phyloP scores from a whole-genome alignment of 1,284 basidiomycete genomes.

The Microbotryum saponariae region DNA sequence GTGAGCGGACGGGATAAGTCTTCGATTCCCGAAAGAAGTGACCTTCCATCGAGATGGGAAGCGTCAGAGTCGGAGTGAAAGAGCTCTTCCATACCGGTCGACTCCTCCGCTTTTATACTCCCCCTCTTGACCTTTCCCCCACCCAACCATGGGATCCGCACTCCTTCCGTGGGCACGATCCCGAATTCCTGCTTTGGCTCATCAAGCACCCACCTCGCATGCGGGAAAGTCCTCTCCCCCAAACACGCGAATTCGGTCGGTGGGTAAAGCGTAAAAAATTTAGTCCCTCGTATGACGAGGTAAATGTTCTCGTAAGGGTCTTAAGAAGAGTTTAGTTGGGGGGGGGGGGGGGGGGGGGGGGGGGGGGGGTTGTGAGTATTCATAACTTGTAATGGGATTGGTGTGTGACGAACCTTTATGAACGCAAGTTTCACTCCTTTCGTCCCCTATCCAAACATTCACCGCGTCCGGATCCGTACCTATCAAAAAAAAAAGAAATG shows the following conservation, averaged over 20 bases:
- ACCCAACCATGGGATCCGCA: no score
- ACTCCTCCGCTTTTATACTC: no score
- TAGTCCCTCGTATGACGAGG: constrained; percentile 69
- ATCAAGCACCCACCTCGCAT: constrained; percentile 49
- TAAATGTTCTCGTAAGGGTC: constrained; percentile 92
- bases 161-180: neutral
- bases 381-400: no score
- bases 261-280: constrained; percentile 74
- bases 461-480: constrained; percentile 64
- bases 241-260: constrained; percentile 79
- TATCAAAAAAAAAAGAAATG: neutral
- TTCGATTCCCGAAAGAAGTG: no score
- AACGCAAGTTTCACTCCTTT: constrained; percentile 66
- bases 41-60: no score
- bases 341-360: no score
- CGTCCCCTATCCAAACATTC: constrained; percentile 81
- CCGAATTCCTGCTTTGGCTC: constrained; percentile 7
- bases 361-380: no score
- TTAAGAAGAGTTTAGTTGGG: constrained; percentile 35
- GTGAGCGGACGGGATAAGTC: constrained; percentile 54
- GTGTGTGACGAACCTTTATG: constrained; percentile 64
- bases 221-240: constrained; percentile 56
- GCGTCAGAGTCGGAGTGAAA: no score
- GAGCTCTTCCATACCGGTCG: no score
- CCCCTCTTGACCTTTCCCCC: no score